Evolutionary conservation across 768 basidiomycete genomes (phyloP), one percentile per base, ranked within the genome.

Genomic region (Panellus pusillus): DNA sequence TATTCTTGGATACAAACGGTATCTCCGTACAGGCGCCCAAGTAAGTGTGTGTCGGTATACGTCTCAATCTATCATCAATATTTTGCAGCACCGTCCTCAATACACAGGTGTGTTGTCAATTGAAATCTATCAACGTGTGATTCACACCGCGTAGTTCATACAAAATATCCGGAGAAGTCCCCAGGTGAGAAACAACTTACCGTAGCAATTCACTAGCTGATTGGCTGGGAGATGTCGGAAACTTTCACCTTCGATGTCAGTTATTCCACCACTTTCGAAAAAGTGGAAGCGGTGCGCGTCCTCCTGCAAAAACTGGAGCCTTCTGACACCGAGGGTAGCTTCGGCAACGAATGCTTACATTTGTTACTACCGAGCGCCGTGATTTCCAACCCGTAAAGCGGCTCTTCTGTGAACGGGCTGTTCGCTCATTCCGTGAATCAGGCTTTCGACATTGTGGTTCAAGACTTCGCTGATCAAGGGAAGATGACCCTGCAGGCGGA

Each of bases 161-260:
- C 74, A 82, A 66, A 89, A 89, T 61, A 76, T 86, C 55, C 81
- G 88, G 29, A 78, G 87, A 52, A 89, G 87, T 63, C 82, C 85
- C 19, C 82, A 84, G 72, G 83, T 79, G 58, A 44, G 74, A 61
- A 38, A 39, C 31, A 29, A 43, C 43, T 35, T 35, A n/a, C 31
- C 13, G 40, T 12, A 41, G 13, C 35, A 29, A 12, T 24, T 12
- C 18, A 24, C 29, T 56, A 20, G 29, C 54, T 29, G 20, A 39
- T 28, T 15, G 13, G 13, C 32, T 18, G 24, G 20, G 39, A 76
- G 71, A 92, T 91, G 79, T 87, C 84, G 3, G 93, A 95, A 70
- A 79, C 83, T 0, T 92, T 93, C 66, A 76, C 76, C 13, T 93
- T 91, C 65, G 88, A 93, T 60, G 92, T 95, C 47, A 75, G 75